A percentile compares a stretch with the other conserved stretches of the same genome.
These are phyloP conservation scores for Suillus luteus DNA, from an alignment of 768 basidiomycete species.

Conservation along the genomic window DNA sequence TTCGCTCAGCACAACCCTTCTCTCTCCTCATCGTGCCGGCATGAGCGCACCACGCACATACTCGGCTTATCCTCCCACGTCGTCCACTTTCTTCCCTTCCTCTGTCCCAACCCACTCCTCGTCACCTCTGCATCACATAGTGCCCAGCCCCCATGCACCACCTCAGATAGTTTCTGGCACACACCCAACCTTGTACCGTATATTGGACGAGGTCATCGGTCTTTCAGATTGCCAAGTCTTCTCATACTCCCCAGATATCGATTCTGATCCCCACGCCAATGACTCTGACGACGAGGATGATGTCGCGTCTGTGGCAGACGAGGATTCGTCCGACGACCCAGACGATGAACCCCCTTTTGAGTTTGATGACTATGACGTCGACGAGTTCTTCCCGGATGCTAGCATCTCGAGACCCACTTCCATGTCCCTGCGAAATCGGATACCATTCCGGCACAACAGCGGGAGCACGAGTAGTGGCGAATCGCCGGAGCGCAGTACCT, in stretches of 20 bases:
- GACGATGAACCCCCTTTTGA: constrained; percentile 76
- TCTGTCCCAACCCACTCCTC: constrained; percentile 67
- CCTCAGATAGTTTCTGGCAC: constrained; percentile 79
- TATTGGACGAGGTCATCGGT: constrained; percentile 88
- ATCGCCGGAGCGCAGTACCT: constrained; percentile 36
- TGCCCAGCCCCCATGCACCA: constrained; percentile 66
- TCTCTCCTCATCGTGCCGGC: constrained; percentile 70
- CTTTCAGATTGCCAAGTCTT: constrained; percentile 94
- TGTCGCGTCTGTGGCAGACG: constrained; percentile 62
- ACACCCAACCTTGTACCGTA: constrained; percentile 84
- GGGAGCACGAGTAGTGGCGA: constrained; percentile 38
- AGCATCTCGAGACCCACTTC: constrained; percentile 16
- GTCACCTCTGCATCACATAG: constrained; percentile 60
- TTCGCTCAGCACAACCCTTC: constrained; percentile 79
- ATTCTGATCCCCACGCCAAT: constrained; percentile 91
- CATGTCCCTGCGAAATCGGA: constrained; percentile 20
- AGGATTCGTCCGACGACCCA: constrained; percentile 68
- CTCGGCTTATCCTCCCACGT: constrained; percentile 81
- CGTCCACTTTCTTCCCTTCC: constrained; percentile 74
- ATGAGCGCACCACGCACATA: constrained; percentile 76
- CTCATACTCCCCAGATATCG: constrained; percentile 90
- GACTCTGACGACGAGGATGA: constrained; percentile 82
- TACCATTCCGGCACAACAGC: constrained; percentile 32
- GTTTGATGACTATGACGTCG: constrained; percentile 80
- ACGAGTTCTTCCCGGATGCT: constrained; percentile 41